Evolutionary conservation across 805 yeast species (phyloP).

Genomic region (Starmerella potacharoeniae): DNA sequence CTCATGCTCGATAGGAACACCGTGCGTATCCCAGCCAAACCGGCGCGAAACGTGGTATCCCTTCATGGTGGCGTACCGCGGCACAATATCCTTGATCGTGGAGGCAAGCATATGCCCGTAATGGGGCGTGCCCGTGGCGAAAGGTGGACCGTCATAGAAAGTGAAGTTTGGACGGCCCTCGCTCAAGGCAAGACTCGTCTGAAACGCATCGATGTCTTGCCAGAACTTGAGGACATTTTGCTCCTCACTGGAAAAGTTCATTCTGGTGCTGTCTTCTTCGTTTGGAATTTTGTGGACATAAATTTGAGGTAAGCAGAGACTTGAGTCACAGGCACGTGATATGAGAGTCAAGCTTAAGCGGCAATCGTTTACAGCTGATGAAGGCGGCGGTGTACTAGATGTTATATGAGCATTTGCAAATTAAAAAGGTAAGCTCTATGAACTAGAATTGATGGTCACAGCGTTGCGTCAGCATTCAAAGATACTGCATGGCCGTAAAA

Average conservation of each 20-base stretch:
- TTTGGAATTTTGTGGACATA: background rate
- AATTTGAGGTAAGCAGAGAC: background rate
- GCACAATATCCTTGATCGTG: conserved; percentile 92
- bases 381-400: too few species aligned
- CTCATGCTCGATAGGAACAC: conserved; percentile 96
- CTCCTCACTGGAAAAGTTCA: conserved; percentile 76
- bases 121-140: conserved; percentile 98
- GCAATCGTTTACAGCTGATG: too few species aligned
- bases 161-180: conserved; percentile 80
- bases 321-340: conserved; percentile 2
- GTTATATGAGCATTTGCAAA: too few species aligned
- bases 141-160: conserved; percentile 98
- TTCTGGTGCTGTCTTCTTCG: conserved; percentile 10
- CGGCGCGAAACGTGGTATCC: conserved; percentile 94
- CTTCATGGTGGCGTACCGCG: conserved; percentile 95
- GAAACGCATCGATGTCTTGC: conserved; percentile 92
- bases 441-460: too few species aligned
- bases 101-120: conserved; percentile 97
- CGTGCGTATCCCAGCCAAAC: conserved; percentile 99
- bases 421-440: too few species aligned
- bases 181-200: conserved; percentile 68
- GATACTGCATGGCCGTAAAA: too few species aligned
- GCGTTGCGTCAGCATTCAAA: too few species aligned
- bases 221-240: conserved; percentile 68
- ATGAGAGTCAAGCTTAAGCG: too few species aligned